Conservation (phyloP, 768 basidiomycete genomes). For the Thelephora ganbajun region DNA sequence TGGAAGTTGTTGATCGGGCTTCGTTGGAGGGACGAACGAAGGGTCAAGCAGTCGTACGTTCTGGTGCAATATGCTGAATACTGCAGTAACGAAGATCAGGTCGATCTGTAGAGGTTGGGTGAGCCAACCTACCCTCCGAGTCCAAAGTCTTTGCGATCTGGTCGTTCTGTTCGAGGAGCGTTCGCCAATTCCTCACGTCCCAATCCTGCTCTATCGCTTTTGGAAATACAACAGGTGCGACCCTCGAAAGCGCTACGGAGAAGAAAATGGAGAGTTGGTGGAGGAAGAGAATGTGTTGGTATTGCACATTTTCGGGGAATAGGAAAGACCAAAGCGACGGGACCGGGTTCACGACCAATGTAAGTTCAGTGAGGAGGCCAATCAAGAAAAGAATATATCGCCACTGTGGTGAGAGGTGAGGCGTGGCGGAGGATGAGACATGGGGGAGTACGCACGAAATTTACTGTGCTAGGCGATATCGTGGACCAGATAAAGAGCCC, state of each 20-base stretch:
- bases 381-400: conserved; percentile 60
- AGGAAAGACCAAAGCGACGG: conserved; percentile 15
- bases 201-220: conserved; percentile 15
- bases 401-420: conserved; percentile 39
- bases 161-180: conserved; percentile 30
- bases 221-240: conserved; percentile 56
- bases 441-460: conserved; percentile 38
- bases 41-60: not conserved
- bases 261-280: conserved; percentile 68
- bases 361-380: conserved; percentile 47
- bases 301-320: conserved; percentile 54
- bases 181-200: conserved; percentile 16
- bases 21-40: not conserved
- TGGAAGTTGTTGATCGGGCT: conserved; percentile 23
- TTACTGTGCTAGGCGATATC: conserved; percentile 44
- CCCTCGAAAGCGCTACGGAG: conserved; percentile 56
- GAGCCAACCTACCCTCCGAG: conserved; percentile 31
- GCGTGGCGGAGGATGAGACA: not conserved
- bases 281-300: conserved; percentile 66
- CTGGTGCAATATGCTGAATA: not conserved
- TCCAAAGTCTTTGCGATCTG: conserved; percentile 31
- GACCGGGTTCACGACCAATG: conserved; percentile 44
- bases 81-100: not conserved
- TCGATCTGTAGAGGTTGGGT: not conserved
- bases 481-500: conserved; percentile 49